Conservation (phyloP, 345 rosid genomes). For the Cardamine occulta region DNA sequence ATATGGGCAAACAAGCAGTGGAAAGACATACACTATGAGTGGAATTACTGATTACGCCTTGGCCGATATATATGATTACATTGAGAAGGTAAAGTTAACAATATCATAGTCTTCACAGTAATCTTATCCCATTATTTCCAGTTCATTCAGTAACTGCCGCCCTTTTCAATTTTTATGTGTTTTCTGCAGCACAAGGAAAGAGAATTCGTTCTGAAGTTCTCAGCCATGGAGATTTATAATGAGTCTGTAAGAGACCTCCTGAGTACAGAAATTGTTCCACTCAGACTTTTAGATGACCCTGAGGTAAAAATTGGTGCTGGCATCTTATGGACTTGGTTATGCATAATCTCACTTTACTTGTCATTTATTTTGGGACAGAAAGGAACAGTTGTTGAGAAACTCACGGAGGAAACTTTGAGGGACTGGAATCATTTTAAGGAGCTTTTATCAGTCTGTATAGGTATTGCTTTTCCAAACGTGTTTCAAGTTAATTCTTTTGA, state of each 20-base stretch:
- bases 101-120: not conserved
- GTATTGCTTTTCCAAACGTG: slow-evolving; percentile 41
- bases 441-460: slow-evolving; percentile 79
- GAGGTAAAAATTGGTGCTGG: slow-evolving; percentile 61
- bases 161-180: not conserved
- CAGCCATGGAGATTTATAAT: slow-evolving; percentile 96
- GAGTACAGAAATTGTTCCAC: slow-evolving; percentile 66
- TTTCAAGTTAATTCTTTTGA: slow-evolving; percentile 11
- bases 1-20: slow-evolving; percentile 98
- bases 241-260: slow-evolving; percentile 95
- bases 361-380: slow-evolving; percentile 53
- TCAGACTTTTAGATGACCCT: slow-evolving; percentile 91
- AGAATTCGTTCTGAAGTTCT: slow-evolving; percentile 73
- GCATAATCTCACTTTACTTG: slow-evolving; percentile 28
- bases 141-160: not conserved
- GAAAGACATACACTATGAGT: slow-evolving; percentile 91
- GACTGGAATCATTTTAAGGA: slow-evolving; percentile 81
- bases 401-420: slow-evolving; percentile 70
- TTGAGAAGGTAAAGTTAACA: slow-evolving; percentile 57
- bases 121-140: slow-evolving; percentile 15
- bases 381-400: slow-evolving; percentile 91
- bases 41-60: slow-evolving; percentile 79
- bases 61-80: slow-evolving; percentile 80
- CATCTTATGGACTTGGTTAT: slow-evolving; percentile 38
- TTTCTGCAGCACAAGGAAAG: slow-evolving; percentile 79